Conservation (phyloP, 208 protist species). For the Trypanosoma cruzi region DNA sequence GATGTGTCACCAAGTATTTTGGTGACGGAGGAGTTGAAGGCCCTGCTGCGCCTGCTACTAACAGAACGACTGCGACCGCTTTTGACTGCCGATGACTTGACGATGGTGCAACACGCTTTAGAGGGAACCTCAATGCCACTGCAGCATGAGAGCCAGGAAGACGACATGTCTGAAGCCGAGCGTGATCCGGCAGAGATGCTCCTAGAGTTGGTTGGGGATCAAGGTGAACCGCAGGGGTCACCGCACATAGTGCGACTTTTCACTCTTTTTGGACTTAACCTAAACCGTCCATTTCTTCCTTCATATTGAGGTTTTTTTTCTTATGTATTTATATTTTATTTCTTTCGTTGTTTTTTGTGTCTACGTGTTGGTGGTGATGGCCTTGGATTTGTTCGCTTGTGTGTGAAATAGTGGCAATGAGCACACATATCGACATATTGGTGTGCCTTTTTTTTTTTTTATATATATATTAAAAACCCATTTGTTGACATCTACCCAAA, state of each 20-base stretch:
- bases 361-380: background rate
- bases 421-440: background rate
- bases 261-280: constrained; percentile 29
- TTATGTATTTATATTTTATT: constrained; percentile 5
- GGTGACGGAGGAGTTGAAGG: constrained; percentile 25
- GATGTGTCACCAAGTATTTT: constrained; percentile 60
- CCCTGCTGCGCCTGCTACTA: constrained; percentile 5
- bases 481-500: no score
- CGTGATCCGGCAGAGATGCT: constrained; percentile 53
- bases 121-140: constrained; percentile 8
- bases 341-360: background rate
- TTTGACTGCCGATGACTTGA: constrained; percentile 25
- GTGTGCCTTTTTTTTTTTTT: no score
- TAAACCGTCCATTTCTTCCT: background rate
- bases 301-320: background rate
- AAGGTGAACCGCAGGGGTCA: constrained; percentile 24
- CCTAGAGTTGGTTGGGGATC: constrained; percentile 69
- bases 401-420: no score
- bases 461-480: no score
- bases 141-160: background rate
- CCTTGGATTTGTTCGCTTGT: no score
- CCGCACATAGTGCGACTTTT: constrained; percentile 53
- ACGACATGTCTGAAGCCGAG: constrained; percentile 23
- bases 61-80: background rate
- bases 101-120: constrained; percentile 43